Evolutionary conservation across 495 filamentous ascomycete species (phyloP).

Genomic region (Penicillium goetzii): DNA sequence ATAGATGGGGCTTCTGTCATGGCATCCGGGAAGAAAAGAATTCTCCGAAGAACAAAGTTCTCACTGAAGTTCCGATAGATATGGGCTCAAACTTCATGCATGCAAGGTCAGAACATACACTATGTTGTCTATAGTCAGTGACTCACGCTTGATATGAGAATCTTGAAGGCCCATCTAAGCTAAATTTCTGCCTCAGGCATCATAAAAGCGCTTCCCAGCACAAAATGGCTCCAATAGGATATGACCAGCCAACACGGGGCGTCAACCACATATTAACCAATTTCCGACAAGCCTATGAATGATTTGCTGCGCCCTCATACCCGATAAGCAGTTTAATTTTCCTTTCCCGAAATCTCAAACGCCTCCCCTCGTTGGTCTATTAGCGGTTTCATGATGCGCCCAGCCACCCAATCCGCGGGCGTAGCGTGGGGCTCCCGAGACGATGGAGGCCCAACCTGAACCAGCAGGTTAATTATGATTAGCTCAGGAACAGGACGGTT

Average conservation of each 20-base stretch:
- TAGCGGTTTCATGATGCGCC: constrained; percentile 17
- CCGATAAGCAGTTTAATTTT: background rate
- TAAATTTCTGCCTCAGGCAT: background rate
- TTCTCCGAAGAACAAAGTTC: background rate
- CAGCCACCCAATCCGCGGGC: constrained; percentile 12
- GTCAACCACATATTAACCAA: background rate
- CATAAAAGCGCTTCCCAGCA: background rate
- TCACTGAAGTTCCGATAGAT: background rate
- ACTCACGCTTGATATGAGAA: background rate
- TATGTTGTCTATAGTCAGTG: background rate
- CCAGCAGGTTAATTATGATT: background rate
- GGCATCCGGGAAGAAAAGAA: background rate
- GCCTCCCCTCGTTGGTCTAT: constrained; percentile 2
- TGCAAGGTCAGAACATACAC: background rate
- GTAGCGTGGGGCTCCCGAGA: constrained; percentile 16
- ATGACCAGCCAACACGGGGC: background rate
- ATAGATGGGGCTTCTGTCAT: background rate
- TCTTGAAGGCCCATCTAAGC: background rate
- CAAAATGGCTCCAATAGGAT: no score
- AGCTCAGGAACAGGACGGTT: constrained; percentile 11
- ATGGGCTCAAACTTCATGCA: background rate
- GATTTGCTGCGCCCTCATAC: background rate
- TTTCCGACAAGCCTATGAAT: background rate
- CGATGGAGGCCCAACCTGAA: background rate
- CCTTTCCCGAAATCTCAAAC: constrained; percentile 4